Evolutionary conservation across 2,329 filamentous ascomycete species (phyloP).

Genomic region (Fusarium sp.): DNA sequence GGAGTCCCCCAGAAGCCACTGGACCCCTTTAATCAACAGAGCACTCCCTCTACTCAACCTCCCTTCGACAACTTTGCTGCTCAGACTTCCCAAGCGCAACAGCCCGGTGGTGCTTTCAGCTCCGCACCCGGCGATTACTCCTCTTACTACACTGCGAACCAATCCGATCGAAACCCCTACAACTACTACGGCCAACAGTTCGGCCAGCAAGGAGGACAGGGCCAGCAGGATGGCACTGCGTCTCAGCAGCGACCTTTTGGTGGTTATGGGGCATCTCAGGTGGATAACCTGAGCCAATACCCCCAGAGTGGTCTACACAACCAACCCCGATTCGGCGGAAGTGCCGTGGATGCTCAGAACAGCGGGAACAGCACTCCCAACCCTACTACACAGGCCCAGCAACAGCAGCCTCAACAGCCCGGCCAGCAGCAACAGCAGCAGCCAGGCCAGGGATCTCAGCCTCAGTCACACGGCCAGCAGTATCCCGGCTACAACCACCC

Average conservation of each 20-base stretch:
- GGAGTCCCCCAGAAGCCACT: conserved; percentile 80
- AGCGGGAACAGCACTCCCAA: conserved; percentile 93
- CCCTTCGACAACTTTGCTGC: conserved; percentile 71
- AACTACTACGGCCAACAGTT: conserved; percentile 79
- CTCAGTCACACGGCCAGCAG: conserved; percentile 58
- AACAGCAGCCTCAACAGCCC: conserved; percentile 55
- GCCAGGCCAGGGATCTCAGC: conserved; percentile 56
- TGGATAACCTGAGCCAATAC: conserved; percentile 74
- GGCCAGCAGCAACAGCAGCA: conserved; percentile 59
- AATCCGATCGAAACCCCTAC: conserved; percentile 77
- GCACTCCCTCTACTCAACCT: conserved; percentile 57
- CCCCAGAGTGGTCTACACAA: conserved; percentile 74
- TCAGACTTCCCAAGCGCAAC: conserved; percentile 69
- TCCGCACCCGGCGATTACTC: conserved; percentile 83
- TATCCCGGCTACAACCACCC: conserved; percentile 66
- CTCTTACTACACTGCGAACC: conserved; percentile 85
- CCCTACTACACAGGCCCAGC: conserved; percentile 70
- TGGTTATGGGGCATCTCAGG: conserved; percentile 76
- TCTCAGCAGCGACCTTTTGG: conserved; percentile 80
- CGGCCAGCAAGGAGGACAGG: conserved; percentile 67
- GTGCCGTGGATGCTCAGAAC: conserved; percentile 75
- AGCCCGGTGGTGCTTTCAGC: conserved; percentile 74
- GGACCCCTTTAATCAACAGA: conserved; percentile 86
- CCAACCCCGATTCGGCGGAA: conserved; percentile 68
- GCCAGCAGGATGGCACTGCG: conserved; percentile 77